Base-by-base conservation (phyloP, 2,329 filamentous ascomycete genomes). In the Fusarium hostae region DNA sequence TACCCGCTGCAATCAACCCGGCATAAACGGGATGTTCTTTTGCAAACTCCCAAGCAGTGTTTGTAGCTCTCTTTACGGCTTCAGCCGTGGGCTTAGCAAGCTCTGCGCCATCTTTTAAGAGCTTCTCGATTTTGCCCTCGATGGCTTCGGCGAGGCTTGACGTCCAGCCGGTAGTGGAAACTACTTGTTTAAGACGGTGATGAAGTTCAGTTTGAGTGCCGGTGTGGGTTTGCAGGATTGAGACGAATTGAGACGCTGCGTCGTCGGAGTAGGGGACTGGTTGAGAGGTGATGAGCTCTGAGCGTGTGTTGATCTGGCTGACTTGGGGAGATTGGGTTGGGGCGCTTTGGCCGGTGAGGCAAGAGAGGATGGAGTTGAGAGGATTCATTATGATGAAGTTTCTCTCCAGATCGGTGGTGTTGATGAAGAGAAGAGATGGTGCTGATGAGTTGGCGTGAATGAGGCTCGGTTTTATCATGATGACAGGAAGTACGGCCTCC, bases 21-120 rank as follows among this genome's bases (percentile, higher is more conserved):
- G 68, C 48, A 12, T 76, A 76, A 0, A 67, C 50, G 1, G 76
- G 73, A 7, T 76, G 65, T 5, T 69, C 59, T 11, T 68, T 74
- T 4, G 72, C 63, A 47, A 77, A 77, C 18, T 74, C 68, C 12
- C 52, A n/a, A 0, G 70, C 72, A 0, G 37, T 52, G 3, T 13
- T 47, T 2, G 51, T 66, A 2, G 75, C 68, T 32, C 58, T 75
- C 5, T 68, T 47, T 12, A 68, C 57, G 2, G 74, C 72, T 2
- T 70, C 57, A 0, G 52, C 34, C 68, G 72, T 72, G 4, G 65
- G 68, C 6, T 55, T 34, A 0, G 60, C 55, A 10, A 73, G 55
- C 18, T 66, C 32, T 20, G 41, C 63, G 16, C 66, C 67, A 4
- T 71, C 48, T 15, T 71, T 39, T 7, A 76, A 3, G 6, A 75